These are phyloP conservation scores for Zostera marina DNA, from an alignment of 116 monocot genomes.

Conservation along the genomic window DNA sequence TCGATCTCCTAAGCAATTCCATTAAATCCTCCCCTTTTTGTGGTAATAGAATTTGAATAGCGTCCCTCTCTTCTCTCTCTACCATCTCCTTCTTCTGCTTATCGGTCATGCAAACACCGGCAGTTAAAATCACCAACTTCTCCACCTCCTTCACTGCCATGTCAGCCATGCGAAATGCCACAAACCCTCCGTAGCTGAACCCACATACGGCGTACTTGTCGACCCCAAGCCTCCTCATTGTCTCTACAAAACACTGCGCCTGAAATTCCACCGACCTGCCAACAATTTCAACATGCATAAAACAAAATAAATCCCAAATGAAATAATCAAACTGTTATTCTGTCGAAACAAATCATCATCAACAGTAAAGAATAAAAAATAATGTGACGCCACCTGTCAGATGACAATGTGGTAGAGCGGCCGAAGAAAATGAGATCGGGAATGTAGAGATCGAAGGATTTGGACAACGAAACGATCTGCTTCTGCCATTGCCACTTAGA, in stretches of 20 bases:
- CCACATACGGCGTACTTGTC: slow-evolving; percentile 45
- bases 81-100: slow-evolving; percentile 32
- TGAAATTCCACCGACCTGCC: slow-evolving; percentile 23
- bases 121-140: slow-evolving; percentile 40
- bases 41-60: slow-evolving; percentile 42
- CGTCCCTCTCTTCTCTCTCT: slow-evolving; percentile 38
- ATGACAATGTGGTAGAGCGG: slow-evolving; percentile 13
- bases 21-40: slow-evolving; percentile 38
- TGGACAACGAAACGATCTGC: slow-evolving; percentile 35
- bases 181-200: slow-evolving; percentile 88
- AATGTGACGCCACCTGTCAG: slow-evolving; percentile 6
- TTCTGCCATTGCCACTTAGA: slow-evolving; percentile 55
- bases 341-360: too few relatives aligned
- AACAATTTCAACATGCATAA: not conserved
- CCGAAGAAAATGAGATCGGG: slow-evolving; percentile 81
- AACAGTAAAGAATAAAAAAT: not conserved
- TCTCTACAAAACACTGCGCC: slow-evolving; percentile 31
- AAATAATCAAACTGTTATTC: not conserved
- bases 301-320: not conserved
- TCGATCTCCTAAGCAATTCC: slow-evolving; percentile 32
- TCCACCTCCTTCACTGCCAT: slow-evolving; percentile 32
- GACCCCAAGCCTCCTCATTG: slow-evolving; percentile 43
- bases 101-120: slow-evolving; percentile 22
- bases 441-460: slow-evolving; percentile 51
- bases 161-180: slow-evolving; percentile 54